Evolutionary conservation across 768 basidiomycete species (phyloP).

Genomic region (Butyriboletus loyo): DNA sequence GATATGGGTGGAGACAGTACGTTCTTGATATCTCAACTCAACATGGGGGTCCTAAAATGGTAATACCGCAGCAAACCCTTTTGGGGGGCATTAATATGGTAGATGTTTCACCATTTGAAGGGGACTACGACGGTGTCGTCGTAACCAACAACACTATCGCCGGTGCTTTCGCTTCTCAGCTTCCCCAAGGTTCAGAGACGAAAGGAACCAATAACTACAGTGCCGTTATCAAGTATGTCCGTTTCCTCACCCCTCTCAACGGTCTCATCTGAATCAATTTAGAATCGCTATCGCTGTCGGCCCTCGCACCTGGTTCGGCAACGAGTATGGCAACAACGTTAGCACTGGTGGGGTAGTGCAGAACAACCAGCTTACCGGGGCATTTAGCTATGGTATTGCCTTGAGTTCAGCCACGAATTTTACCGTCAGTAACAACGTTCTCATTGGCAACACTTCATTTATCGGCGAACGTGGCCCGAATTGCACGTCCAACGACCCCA

Average conservation of each 20-base stretch:
- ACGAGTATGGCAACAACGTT: slow-evolving; percentile 52
- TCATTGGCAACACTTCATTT: slow-evolving; percentile 71
- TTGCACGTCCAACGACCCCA: slow-evolving; percentile 48
- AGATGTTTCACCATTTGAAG: slow-evolving; percentile 64
- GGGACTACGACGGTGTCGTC: slow-evolving; percentile 60
- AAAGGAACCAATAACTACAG: slow-evolving; percentile 56
- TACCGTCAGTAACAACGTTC: slow-evolving; percentile 57
- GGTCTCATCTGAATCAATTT: slow-evolving; percentile 6
- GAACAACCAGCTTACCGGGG: slow-evolving; percentile 59
- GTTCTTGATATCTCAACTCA: slow-evolving; percentile 21
- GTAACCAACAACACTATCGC: slow-evolving; percentile 65
- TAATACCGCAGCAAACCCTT: slow-evolving; percentile 51
- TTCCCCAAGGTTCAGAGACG: slow-evolving; percentile 36
- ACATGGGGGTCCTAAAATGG: background rate
- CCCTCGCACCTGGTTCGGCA: slow-evolving; percentile 72
- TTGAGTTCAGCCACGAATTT: slow-evolving; percentile 63
- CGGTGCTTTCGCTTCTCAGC: slow-evolving; percentile 63
- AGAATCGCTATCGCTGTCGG: slow-evolving; percentile 83
- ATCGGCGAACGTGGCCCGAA: slow-evolving; percentile 67
- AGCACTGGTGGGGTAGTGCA: slow-evolving; percentile 51
- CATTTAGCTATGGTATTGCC: slow-evolving; percentile 74
- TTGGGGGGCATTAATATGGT: slow-evolving; percentile 80
- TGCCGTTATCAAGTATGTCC: slow-evolving; percentile 67
- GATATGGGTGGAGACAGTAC: slow-evolving; percentile 65
- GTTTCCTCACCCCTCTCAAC: background rate